These are phyloP conservation scores for Mrakia frigida DNA, from an alignment of 768 basidiomycete genomes.

Conservation along the genomic window DNA sequence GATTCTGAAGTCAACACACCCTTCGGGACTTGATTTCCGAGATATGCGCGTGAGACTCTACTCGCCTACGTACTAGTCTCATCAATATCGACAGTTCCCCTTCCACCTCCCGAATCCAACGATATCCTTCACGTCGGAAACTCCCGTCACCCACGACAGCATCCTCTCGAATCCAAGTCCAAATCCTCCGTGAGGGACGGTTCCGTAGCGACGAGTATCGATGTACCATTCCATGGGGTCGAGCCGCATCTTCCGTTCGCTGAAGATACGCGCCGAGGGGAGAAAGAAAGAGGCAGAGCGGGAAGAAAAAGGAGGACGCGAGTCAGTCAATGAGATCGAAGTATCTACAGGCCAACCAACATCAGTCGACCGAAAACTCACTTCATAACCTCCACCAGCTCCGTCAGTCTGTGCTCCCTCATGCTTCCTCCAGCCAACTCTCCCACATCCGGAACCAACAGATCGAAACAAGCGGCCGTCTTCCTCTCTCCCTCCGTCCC, in stretches of 20 bases:
- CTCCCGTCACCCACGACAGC: slow-evolving; percentile 76
- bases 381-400: slow-evolving; percentile 49
- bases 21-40: no score
- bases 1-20: no score
- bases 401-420: slow-evolving; percentile 48
- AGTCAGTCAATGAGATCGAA: background rate
- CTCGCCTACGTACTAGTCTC: no score
- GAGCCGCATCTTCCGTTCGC: slow-evolving; percentile 42
- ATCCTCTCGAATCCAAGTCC: slow-evolving; percentile 93
- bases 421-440: slow-evolving; percentile 90
- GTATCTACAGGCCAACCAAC: no score
- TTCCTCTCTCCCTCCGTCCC: slow-evolving; percentile 35
- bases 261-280: background rate
- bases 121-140: slow-evolving; percentile 88
- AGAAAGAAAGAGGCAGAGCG: slow-evolving; percentile 6
- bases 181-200: slow-evolving; percentile 89
- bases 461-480: slow-evolving; percentile 91
- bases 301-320: background rate
- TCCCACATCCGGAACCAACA: slow-evolving; percentile 79
- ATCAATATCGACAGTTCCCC: slow-evolving; percentile 39
- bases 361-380: no score
- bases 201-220: slow-evolving; percentile 76
- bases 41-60: no score
- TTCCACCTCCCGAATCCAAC: slow-evolving; percentile 85
- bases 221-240: slow-evolving; percentile 57